Conservation (phyloP, 2,329 filamentous ascomycete genomes). For the Dothistroma pini region DNA sequence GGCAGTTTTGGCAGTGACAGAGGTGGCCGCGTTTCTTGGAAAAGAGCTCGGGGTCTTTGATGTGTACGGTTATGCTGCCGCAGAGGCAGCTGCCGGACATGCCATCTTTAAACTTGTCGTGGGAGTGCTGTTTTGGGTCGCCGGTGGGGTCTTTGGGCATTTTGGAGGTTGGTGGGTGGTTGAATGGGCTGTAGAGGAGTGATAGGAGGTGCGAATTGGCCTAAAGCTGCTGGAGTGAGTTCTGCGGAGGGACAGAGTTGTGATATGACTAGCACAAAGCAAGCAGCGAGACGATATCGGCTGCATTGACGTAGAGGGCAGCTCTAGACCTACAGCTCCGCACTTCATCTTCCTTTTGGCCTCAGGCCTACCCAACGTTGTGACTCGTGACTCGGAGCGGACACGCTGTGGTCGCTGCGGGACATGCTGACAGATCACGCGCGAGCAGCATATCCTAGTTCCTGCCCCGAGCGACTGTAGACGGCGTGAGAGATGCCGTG, state of each 20-base stretch:
- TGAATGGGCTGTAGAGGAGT: background rate
- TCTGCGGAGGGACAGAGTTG: background rate
- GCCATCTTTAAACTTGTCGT: constrained; percentile 33
- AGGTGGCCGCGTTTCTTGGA: constrained; percentile 44
- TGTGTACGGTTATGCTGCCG: constrained; percentile 47
- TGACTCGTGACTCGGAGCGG: background rate
- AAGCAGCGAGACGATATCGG: background rate
- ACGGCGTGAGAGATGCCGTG: too few species aligned
- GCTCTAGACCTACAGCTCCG: constrained; percentile 12
- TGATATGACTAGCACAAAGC: background rate
- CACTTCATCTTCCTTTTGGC: constrained; percentile 8
- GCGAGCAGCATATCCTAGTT: background rate
- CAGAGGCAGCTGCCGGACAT: constrained; percentile 46
- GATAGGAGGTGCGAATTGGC: too few species aligned
- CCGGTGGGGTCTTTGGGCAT: constrained; percentile 37
- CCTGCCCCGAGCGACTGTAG: background rate
- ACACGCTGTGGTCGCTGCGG: background rate
- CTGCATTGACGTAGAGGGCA: constrained; percentile 13
- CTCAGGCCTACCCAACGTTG: background rate
- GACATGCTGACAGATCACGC: background rate
- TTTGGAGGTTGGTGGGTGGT: constrained; percentile 8
- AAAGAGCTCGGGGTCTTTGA: constrained; percentile 49
- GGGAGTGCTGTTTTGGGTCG: constrained; percentile 39
- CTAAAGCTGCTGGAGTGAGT: background rate
- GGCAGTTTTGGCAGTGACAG: constrained; percentile 52